Conservation (phyloP, 148 eudicot species). For the Polygonum maritimum region DNA sequence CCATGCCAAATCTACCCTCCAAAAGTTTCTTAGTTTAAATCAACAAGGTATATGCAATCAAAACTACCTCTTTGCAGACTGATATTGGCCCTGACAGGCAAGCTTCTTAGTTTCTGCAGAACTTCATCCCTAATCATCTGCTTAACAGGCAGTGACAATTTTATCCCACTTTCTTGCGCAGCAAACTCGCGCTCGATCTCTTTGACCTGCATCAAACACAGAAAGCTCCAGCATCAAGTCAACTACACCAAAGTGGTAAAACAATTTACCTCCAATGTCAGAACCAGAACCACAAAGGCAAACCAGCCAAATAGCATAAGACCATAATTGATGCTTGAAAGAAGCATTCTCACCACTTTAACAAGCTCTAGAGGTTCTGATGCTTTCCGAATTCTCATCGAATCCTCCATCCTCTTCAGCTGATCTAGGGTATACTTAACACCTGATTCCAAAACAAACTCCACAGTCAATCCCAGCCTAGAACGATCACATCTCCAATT, state of each 20-base stretch:
- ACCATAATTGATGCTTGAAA: neutral
- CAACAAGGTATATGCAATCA: neutral
- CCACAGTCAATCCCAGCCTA: neutral
- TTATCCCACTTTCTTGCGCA: slow-evolving; percentile 25
- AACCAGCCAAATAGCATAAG: neutral
- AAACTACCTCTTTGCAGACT: slow-evolving; percentile 62
- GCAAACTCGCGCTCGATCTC: slow-evolving; percentile 27
- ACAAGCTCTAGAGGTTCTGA: slow-evolving; percentile 65
- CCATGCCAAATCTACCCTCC: neutral
- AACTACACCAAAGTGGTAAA: neutral
- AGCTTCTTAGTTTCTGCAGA: slow-evolving; percentile 36
- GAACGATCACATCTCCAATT: neutral
- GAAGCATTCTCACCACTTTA: slow-evolving; percentile 44
- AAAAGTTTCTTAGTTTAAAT: neutral
- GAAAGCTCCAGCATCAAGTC: neutral
- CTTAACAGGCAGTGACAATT: slow-evolving; percentile 46
- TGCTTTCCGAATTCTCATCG: slow-evolving; percentile 55
- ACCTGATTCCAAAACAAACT: slow-evolving; percentile 22
- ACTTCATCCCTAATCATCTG: slow-evolving; percentile 53
- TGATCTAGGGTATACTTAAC: slow-evolving; percentile 61
- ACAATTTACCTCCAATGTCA: neutral
- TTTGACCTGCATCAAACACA: slow-evolving; percentile 32
- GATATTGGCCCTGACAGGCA: slow-evolving; percentile 36
- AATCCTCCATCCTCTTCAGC: slow-evolving; percentile 73
- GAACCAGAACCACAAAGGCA: neutral